Evolutionary conservation across 2,329 filamentous ascomycete genomes (phyloP), one percentile per base, ranked within the genome.

Genomic region (Cladorrhinum sp.): DNA sequence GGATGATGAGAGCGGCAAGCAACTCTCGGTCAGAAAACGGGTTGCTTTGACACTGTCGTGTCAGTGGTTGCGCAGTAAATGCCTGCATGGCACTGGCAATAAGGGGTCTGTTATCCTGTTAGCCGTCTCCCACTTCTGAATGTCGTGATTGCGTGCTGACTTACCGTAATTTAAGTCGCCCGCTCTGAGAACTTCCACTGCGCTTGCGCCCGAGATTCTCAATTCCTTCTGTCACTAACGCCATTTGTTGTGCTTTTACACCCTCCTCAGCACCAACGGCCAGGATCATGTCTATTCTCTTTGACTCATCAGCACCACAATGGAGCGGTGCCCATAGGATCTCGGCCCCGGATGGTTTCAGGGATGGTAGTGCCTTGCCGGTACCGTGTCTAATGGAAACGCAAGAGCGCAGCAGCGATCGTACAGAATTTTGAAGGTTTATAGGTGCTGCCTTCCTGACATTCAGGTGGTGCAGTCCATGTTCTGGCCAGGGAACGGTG

Each of bases 61-160:
- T 69, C 7, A 82, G 71, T 1, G 78, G 78, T 60, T 83, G 82
- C 1, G 79, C 75, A 4, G 79, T 82, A 63, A 81, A 83, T 0
- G 78, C 75, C 69, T 87, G 84, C 79, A 87, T 84, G 3, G 82
- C 82, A 64, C 80, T 85, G 65, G 80, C 80, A 57, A 87, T 80
- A 54, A 88, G 76, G 65, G 85, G 87, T 63, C 85, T 86, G 45
- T 36, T 4, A 4, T 41, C 4, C 13, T 10, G 51, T 65, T 56
- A 67, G 38, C 29, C 36, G 22, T 5, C n/a, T 2, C 3, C 50
- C 7, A 9, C 29, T 12, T 8, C 27, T 9, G 2, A 20, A 8
- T 52, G 50, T 18, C 6, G 16, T 18, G 1, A 50, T 24, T 18
- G 8, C 9, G 29, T 18, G 13, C 50, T 18, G 2, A 66, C 76